phyloP scores from a whole-genome alignment of 176 grass and related monocot species.

The Bromus sterilis region DNA sequence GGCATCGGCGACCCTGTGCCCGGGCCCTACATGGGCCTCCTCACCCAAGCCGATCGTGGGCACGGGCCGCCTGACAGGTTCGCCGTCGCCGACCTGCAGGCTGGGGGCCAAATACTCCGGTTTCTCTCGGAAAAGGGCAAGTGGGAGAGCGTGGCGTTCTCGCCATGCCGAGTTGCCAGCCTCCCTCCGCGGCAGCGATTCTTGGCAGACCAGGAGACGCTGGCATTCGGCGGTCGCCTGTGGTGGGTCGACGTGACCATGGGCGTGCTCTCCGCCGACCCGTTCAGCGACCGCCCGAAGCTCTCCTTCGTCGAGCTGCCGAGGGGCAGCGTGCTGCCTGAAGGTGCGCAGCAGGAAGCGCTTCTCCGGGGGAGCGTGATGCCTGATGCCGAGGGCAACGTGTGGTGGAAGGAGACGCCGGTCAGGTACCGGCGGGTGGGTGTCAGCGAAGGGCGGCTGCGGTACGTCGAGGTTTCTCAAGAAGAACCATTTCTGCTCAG shows the following conservation, averaged over 20 bases:
- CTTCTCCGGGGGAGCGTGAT: too few relatives aligned
- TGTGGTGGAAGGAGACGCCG: neutral
- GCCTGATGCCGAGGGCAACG: too few relatives aligned
- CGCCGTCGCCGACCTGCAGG: neutral
- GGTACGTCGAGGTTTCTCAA: constrained; percentile 13
- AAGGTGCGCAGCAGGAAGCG: neutral
- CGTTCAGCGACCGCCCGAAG: neutral
- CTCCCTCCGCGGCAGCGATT: too few relatives aligned
- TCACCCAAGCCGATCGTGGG: neutral
- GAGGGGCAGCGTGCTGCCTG: neutral
- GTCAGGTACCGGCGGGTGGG: neutral
- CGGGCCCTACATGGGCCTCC: neutral
- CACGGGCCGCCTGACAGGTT: constrained; percentile 2
- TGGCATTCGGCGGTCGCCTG: neutral
- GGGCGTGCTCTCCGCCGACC: neutral
- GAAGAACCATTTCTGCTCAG: neutral
- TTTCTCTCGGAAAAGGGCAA: neutral
- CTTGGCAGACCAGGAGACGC: neutral
- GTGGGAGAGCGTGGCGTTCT: neutral
- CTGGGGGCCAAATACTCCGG: neutral
- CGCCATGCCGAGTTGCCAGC: too few relatives aligned
- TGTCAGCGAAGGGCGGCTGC: constrained; percentile 23
- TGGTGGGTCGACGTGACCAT: constrained; percentile 2
- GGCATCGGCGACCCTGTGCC: neutral
- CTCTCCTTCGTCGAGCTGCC: constrained; percentile 4